These are phyloP conservation scores for Eucalyptus regnans DNA, from an alignment of 345 rosid species.

Conservation along the genomic window DNA sequence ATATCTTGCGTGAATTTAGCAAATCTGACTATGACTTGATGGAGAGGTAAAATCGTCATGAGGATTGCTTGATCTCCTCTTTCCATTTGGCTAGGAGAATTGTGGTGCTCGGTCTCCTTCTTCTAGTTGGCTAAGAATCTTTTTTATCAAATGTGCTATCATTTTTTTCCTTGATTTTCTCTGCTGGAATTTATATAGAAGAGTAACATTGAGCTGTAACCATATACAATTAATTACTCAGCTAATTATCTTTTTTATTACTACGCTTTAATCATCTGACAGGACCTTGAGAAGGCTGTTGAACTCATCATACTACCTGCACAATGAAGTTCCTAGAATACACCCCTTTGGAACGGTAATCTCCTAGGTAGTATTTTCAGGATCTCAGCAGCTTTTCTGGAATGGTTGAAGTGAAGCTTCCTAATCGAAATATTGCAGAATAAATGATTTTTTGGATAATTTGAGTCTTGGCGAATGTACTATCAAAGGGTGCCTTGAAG, in stretches of 20 bases:
- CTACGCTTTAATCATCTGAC: neutral
- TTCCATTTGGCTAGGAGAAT: neutral
- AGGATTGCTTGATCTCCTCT: neutral
- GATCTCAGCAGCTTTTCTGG: neutral
- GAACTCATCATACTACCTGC: neutral
- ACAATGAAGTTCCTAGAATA: slow-evolving; percentile 85
- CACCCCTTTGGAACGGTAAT: slow-evolving; percentile 61
- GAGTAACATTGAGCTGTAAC: neutral
- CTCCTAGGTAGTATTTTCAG: neutral
- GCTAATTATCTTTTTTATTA: neutral
- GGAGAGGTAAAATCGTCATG: neutral
- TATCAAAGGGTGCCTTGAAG: slow-evolving; percentile 74
- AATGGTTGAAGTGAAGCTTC: neutral
- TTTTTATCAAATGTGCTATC: neutral
- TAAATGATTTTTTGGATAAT: slow-evolving; percentile 55
- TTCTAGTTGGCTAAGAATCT: neutral
- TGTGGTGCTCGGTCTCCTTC: neutral
- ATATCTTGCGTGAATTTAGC: neutral
- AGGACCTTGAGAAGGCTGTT: neutral
- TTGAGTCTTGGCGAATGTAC: slow-evolving; percentile 74
- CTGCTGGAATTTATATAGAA: neutral
- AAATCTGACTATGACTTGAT: neutral
- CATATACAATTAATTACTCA: neutral
- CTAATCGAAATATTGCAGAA: slow-evolving; percentile 16
- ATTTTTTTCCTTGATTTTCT: neutral